These are phyloP conservation scores for Apiotrichum gracile DNA, from an alignment of 1,284 basidiomycete species.

Conservation along the genomic window DNA sequence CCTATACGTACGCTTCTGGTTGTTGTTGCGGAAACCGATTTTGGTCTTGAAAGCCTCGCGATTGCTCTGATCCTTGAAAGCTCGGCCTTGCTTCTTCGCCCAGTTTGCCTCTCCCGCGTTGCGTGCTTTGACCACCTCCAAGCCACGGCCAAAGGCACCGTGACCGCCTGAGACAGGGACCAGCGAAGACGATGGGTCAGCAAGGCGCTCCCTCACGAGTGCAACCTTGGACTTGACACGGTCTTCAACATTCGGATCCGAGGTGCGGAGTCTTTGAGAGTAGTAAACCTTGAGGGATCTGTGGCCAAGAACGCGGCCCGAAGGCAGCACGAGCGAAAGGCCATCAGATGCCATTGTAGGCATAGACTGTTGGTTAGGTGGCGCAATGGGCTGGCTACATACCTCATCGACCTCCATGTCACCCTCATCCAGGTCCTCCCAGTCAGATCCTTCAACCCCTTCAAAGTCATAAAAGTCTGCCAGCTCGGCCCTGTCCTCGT, in stretches of 20 bases:
- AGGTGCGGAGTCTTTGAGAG: slow-evolving; percentile 63
- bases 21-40: slow-evolving; percentile 60
- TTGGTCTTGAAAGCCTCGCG: slow-evolving; percentile 80
- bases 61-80: slow-evolving; percentile 74
- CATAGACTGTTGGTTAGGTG: background rate
- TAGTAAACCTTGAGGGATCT: slow-evolving; percentile 83
- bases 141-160: slow-evolving; percentile 73
- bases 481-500: slow-evolving; percentile 74
- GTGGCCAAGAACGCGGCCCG: slow-evolving; percentile 87
- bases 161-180: slow-evolving; percentile 79
- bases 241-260: slow-evolving; percentile 50
- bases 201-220: slow-evolving; percentile 64
- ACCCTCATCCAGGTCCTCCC: slow-evolving; percentile 43
- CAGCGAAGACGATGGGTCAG: slow-evolving; percentile 72
- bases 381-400: slow-evolving; percentile 20
- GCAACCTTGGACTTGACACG: slow-evolving; percentile 49
- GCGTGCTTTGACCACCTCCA: slow-evolving; percentile 78
- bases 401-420: slow-evolving; percentile 6
- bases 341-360: slow-evolving; percentile 49
- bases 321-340: slow-evolving; percentile 89
- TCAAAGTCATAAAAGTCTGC: slow-evolving; percentile 94
- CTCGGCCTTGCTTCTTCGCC: slow-evolving; percentile 78
- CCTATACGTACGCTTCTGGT: slow-evolving; percentile 62
- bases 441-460: slow-evolving; percentile 54
- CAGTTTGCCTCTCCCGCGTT: slow-evolving; percentile 91